Percentiles rank a stretch among this genome's conserved stretches.
These are phyloP conservation scores for Telfairia occidentalis DNA, from an alignment of 331 rosid genomes.

Conservation along the genomic window DNA sequence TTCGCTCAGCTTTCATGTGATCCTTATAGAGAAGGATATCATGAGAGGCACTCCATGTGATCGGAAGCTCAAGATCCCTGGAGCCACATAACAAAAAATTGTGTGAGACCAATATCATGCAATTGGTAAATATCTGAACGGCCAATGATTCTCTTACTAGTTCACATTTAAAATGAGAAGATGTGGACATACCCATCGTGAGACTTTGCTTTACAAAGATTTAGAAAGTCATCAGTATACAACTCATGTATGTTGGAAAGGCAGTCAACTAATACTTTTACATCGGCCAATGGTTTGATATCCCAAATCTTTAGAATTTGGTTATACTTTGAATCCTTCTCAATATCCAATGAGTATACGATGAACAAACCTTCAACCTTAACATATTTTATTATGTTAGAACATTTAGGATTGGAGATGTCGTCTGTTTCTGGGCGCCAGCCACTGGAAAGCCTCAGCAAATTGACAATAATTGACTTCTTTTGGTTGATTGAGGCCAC, in stretches of 20 bases:
- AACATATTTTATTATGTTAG: slow-evolving; percentile 31
- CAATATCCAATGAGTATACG: slow-evolving; percentile 27
- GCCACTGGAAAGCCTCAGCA: slow-evolving; percentile 40
- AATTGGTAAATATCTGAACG: not conserved
- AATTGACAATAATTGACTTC: slow-evolving; percentile 27
- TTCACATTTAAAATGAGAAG: not conserved
- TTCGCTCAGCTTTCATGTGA: slow-evolving; percentile 16
- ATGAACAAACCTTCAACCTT: slow-evolving; percentile 26
- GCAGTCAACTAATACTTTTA: slow-evolving; percentile 17
- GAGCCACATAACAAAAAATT: slow-evolving; percentile 3
- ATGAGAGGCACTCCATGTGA: slow-evolving; percentile 31
- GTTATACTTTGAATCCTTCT: slow-evolving; percentile 16
- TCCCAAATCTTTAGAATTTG: slow-evolving; percentile 41
- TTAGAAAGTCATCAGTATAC: slow-evolving; percentile 28
- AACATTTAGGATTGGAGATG: slow-evolving; percentile 19
- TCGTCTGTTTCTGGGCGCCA: slow-evolving; percentile 44
- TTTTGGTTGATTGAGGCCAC: slow-evolving; percentile 22
- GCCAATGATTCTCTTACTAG: not conserved
- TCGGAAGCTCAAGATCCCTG: slow-evolving; percentile 44
- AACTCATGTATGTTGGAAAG: slow-evolving; percentile 19
- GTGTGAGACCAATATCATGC: not conserved
- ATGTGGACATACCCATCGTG: slow-evolving; percentile 22
- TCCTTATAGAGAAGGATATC: slow-evolving; percentile 28
- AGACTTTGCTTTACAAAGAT: slow-evolving; percentile 19
- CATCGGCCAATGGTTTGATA: slow-evolving; percentile 21